phyloP scores from a whole-genome alignment of 345 rosid species.

The Citrus inodora region DNA sequence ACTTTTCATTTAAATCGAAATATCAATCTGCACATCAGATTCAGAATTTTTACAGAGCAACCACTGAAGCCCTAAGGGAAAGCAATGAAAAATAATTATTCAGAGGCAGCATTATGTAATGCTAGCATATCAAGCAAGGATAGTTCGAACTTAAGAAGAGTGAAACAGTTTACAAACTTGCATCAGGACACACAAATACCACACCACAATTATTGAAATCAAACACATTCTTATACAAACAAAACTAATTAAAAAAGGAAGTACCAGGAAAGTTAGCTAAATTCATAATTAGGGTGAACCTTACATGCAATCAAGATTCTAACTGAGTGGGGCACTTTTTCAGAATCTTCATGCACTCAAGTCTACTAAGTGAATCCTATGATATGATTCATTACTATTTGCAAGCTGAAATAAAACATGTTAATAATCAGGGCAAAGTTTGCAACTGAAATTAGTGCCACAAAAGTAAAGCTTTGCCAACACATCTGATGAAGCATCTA shows the following conservation, averaged over 20 bases:
- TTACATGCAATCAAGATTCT: background rate
- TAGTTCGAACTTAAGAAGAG: background rate
- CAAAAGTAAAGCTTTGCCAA: background rate
- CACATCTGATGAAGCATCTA: background rate
- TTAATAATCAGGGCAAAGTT: background rate
- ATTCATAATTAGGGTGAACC: background rate
- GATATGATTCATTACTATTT: background rate
- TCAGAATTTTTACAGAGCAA: background rate
- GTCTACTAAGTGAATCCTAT: background rate
- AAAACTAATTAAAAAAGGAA: background rate
- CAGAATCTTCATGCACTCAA: slow-evolving; percentile 4
- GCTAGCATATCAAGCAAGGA: background rate
- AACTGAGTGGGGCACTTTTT: background rate
- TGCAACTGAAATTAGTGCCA: background rate
- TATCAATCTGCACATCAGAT: background rate
- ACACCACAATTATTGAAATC: background rate
- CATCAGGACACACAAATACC: too few species aligned
- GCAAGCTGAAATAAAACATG: slow-evolving; percentile 4
- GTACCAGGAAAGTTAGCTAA: background rate
- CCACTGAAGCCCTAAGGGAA: background rate
- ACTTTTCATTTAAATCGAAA: background rate
- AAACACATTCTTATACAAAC: background rate
- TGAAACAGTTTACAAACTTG: background rate
- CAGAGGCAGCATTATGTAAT: background rate
- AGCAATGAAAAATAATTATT: background rate